These are phyloP conservation scores for Mycena albidolilacea DNA, from an alignment of 768 basidiomycete species.

Conservation along the genomic window DNA sequence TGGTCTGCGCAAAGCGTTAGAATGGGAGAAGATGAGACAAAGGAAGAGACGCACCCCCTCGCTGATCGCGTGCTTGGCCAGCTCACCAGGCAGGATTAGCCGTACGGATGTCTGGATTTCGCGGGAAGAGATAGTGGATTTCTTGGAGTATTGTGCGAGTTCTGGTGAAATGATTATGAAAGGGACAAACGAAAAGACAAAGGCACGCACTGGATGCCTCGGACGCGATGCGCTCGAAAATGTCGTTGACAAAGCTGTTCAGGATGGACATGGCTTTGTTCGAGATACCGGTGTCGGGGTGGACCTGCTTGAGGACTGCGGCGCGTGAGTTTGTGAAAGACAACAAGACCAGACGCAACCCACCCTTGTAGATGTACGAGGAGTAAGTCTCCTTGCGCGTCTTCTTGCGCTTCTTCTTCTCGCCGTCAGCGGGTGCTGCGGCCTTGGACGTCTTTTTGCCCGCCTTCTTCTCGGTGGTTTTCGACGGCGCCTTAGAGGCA, in stretches of 20 bases:
- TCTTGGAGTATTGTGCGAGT: slow-evolving; percentile 97
- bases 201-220: slow-evolving; percentile 85
- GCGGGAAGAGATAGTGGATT: slow-evolving; percentile 98
- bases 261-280: slow-evolving; percentile 99
- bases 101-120: slow-evolving; percentile 99
- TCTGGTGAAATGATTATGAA: slow-evolving; percentile 59
- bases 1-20: slow-evolving; percentile 25
- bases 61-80: slow-evolving; percentile 89
- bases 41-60: slow-evolving; percentile 36
- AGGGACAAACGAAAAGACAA: not conserved
- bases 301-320: slow-evolving; percentile 98
- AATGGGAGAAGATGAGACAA: not conserved
- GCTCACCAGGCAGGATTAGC: slow-evolving; percentile 95
- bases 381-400: slow-evolving; percentile 93
- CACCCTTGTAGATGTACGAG: slow-evolving; percentile 93
- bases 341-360: no score
- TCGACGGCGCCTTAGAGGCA: slow-evolving; percentile 43
- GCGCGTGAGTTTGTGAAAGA: no score
- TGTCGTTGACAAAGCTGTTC: slow-evolving; percentile 97
- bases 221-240: slow-evolving; percentile 91
- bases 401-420: slow-evolving; percentile 93
- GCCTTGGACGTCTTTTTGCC: slow-evolving; percentile 87
- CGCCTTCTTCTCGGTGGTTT: slow-evolving; percentile 61
- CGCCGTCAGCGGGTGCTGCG: slow-evolving; percentile 74
- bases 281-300: slow-evolving; percentile 99